A percentile compares a stretch with the other conserved stretches of the same genome.
These are phyloP conservation scores for Medicago ruthenica DNA, from an alignment of 306 rosid genomes.

Conservation along the genomic window DNA sequence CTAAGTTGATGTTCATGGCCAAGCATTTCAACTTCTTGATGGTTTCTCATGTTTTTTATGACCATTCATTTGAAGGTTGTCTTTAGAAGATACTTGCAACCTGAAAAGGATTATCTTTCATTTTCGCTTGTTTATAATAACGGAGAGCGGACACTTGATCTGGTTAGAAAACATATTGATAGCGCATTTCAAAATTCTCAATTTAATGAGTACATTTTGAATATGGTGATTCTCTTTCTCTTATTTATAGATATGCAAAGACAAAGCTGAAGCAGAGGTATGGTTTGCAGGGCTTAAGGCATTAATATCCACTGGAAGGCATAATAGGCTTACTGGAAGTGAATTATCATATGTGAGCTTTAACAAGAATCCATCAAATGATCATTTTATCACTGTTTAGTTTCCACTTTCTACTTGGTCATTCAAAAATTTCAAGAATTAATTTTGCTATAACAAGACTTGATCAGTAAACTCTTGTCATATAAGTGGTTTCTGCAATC, in stretches of 20 bases:
- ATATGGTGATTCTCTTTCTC: slow-evolving; percentile 10
- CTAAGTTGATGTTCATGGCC: not conserved
- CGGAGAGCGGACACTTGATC: slow-evolving; percentile 77
- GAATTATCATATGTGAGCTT: slow-evolving; percentile 66
- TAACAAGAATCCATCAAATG: slow-evolving; percentile 11
- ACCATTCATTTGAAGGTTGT: slow-evolving; percentile 61
- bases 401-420: not conserved
- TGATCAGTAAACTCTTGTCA: too few species aligned
- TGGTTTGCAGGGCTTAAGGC: slow-evolving; percentile 86
- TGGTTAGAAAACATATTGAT: slow-evolving; percentile 60
- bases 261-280: slow-evolving; percentile 74
- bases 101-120: slow-evolving; percentile 77
- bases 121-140: slow-evolving; percentile 80
- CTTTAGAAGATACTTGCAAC: slow-evolving; percentile 77
- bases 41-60: not conserved
- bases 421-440: too few species aligned
- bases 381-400: slow-evolving; percentile 13
- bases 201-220: slow-evolving; percentile 17
- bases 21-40: slow-evolving; percentile 10
- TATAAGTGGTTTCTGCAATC: too few species aligned
- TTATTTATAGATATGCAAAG: slow-evolving; percentile 81
- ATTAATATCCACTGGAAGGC: slow-evolving; percentile 58
- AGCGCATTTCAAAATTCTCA: not conserved
- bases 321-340: slow-evolving; percentile 50
- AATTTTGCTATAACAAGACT: too few species aligned